These are phyloP conservation scores for Ophiosphaerella narmari DNA, from an alignment of 2,329 filamentous ascomycete species.

Conservation along the genomic window DNA sequence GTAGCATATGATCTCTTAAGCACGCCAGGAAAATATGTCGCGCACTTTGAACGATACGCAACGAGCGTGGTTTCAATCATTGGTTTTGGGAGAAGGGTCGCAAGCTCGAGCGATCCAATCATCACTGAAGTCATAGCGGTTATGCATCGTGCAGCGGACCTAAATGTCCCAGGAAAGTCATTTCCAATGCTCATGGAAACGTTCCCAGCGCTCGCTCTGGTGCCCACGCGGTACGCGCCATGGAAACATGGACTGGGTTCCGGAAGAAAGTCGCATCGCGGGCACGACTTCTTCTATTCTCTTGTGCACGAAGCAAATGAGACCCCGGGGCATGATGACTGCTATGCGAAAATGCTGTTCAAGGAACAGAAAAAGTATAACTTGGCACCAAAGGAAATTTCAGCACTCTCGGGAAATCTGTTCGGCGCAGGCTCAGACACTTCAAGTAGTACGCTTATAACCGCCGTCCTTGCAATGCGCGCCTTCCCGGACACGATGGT, in stretches of 20 bases:
- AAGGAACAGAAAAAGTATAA: slow-evolving; percentile 37
- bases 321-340: slow-evolving; percentile 37
- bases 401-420: slow-evolving; percentile 37
- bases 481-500: slow-evolving; percentile 38
- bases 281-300: slow-evolving; percentile 43
- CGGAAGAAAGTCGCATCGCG: slow-evolving; percentile 30
- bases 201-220: slow-evolving; percentile 58
- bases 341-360: slow-evolving; percentile 50
- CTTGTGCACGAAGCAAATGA: slow-evolving; percentile 37
- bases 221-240: slow-evolving; percentile 55
- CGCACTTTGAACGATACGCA: slow-evolving; percentile 59
- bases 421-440: slow-evolving; percentile 43
- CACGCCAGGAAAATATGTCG: slow-evolving; percentile 55
- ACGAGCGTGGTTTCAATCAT: slow-evolving; percentile 62
- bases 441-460: slow-evolving; percentile 41
- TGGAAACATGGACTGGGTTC: slow-evolving; percentile 43
- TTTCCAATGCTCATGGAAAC: slow-evolving; percentile 65
- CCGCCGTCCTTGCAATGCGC: slow-evolving; percentile 40
- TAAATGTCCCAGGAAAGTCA: slow-evolving; percentile 55
- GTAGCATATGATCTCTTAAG: slow-evolving; percentile 55
- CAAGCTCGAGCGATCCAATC: slow-evolving; percentile 58
- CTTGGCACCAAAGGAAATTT: slow-evolving; percentile 37
- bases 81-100: slow-evolving; percentile 60
- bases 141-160: slow-evolving; percentile 62
- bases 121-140: slow-evolving; percentile 64